phyloP scores from a whole-genome alignment of 306 rosid species.

The Erythrophleum fordii region DNA sequence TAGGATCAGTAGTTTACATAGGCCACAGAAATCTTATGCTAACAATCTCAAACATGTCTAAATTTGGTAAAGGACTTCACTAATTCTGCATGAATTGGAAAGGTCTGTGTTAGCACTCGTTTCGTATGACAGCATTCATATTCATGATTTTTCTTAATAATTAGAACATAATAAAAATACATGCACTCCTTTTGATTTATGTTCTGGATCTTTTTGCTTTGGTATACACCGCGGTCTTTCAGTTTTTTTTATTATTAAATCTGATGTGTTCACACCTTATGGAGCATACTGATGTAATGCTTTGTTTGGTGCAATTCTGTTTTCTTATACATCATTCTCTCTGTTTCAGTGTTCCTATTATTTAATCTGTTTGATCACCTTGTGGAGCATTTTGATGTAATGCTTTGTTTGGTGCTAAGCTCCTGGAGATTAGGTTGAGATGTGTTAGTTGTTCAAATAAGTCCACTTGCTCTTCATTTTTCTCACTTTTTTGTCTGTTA shows the following conservation, averaged over 20 bases:
- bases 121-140: background rate
- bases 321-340: background rate
- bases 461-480: background rate
- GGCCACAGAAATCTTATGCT: background rate
- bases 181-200: background rate
- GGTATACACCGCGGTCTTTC: background rate
- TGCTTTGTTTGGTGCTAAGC: background rate
- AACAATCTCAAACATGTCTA: background rate
- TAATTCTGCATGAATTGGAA: background rate
- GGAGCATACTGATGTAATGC: background rate
- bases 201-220: no score
- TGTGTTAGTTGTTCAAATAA: background rate
- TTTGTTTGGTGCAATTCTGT: background rate
- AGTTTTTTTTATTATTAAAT: background rate
- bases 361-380: background rate
- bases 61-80: background rate
- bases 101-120: background rate
- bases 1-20: background rate
- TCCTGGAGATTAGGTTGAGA: background rate
- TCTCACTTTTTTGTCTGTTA: background rate
- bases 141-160: no score
- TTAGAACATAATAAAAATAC: background rate
- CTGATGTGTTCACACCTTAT: background rate
- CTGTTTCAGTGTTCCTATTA: background rate
- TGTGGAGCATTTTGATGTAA: background rate